Evolutionary conservation across 2,329 filamentous ascomycete species (phyloP).

Genomic region (Arthrobotrys sphaeroides): DNA sequence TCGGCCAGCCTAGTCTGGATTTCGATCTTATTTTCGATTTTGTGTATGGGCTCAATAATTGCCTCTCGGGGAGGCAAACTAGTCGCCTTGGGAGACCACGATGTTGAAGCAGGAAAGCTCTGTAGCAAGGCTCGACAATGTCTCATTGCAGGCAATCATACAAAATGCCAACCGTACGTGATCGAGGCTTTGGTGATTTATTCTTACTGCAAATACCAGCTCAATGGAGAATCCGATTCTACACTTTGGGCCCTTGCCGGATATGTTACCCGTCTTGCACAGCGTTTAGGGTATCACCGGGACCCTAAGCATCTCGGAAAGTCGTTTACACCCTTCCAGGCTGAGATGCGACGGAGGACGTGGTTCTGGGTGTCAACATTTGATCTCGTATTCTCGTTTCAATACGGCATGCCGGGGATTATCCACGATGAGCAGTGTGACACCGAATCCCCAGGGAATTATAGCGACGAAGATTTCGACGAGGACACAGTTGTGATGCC

Average conservation of each 20-base stretch:
- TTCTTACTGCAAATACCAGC: conserved; percentile 63
- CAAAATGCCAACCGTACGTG: conserved; percentile 63
- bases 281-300: conserved; percentile 67
- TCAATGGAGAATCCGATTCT: conserved; percentile 63
- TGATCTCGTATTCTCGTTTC: conserved; percentile 66
- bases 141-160: conserved; percentile 65
- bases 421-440: conserved; percentile 65
- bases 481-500: conserved; percentile 64
- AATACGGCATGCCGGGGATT: conserved; percentile 66
- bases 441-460: conserved; percentile 64
- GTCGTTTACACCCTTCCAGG: conserved; percentile 64
- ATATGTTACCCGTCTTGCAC: conserved; percentile 65
- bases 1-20: conserved; percentile 65
- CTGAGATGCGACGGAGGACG: conserved; percentile 66
- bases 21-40: conserved; percentile 66
- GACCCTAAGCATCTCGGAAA: conserved; percentile 58
- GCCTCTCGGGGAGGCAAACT: conserved; percentile 51
- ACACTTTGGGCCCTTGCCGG: conserved; percentile 65
- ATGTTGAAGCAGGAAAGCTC: conserved; percentile 59
- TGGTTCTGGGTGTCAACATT: conserved; percentile 66
- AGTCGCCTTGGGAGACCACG: conserved; percentile 53
- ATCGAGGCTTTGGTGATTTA: conserved; percentile 66
- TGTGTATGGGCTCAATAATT: conserved; percentile 59
- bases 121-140: conserved; percentile 63
- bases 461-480: conserved; percentile 67